Percentiles rank a stretch among this genome's conserved stretches.
Conservation (phyloP, 306 rosid genomes). For the Vicia villosa region DNA sequence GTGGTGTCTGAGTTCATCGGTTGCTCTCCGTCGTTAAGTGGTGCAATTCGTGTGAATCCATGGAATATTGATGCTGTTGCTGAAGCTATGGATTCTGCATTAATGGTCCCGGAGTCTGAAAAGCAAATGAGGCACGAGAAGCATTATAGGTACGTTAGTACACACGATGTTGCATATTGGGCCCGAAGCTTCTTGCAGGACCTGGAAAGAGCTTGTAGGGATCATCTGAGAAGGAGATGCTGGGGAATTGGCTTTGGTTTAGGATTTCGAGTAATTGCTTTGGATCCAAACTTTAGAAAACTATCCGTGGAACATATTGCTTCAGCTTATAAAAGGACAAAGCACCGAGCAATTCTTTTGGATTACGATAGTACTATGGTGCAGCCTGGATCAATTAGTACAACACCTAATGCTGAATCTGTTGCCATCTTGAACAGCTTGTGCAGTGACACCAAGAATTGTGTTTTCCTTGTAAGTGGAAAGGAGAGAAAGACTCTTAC, state of each 20-base stretch:
- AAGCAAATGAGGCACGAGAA: constrained; percentile 87
- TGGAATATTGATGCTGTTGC: constrained; percentile 92
- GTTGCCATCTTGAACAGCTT: constrained; percentile 65
- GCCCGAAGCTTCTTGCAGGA: constrained; percentile 89
- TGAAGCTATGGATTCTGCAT: constrained; percentile 89
- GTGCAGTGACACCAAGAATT: constrained; percentile 72
- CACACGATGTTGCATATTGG: constrained; percentile 95
- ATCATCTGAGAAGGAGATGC: constrained; percentile 80
- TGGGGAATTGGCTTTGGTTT: constrained; percentile 96
- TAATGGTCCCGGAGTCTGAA: constrained; percentile 62
- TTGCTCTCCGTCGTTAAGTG: constrained; percentile 89
- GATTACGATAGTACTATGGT: constrained; percentile 83
- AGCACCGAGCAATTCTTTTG: constrained; percentile 74
- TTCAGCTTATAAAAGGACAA: constrained; percentile 81
- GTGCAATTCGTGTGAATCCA: constrained; percentile 88
- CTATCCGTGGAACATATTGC: constrained; percentile 82
- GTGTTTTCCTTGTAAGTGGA: constrained; percentile 86
- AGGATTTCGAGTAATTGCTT: constrained; percentile 83
- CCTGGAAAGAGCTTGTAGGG: constrained; percentile 81
- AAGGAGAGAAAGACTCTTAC: constrained; percentile 66
- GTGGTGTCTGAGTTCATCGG: constrained; percentile 90
- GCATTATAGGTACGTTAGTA: constrained; percentile 82
- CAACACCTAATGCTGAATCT: constrained; percentile 65
- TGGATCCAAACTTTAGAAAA: constrained; percentile 87
- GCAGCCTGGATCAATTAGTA: constrained; percentile 65